phyloP scores from a whole-genome alignment of 164 flowering plant genomes.

The Nelumbo lutea region DNA sequence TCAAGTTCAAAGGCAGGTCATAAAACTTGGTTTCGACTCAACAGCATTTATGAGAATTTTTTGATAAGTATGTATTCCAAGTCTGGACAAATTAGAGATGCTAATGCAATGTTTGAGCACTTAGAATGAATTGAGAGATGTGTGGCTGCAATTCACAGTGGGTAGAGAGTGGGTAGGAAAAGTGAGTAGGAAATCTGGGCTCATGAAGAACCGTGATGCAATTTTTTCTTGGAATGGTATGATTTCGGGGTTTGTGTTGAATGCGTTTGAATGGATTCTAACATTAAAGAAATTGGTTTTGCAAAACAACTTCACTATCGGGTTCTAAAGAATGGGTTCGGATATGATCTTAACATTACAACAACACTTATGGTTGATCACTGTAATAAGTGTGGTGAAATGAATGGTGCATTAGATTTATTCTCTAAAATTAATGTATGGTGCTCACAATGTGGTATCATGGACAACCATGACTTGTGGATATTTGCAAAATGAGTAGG shows the following conservation, averaged over 20 bases:
- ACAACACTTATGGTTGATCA: conserved; percentile 59
- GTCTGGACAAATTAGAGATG: conserved; percentile 46
- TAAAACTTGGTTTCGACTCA: conserved; percentile 57
- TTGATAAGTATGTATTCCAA: conserved; percentile 71
- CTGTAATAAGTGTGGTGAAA: conserved; percentile 51
- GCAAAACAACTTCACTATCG: conserved; percentile 63
- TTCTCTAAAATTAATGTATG: conserved; percentile 37
- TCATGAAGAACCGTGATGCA: conserved; percentile 33
- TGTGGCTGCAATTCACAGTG: too few species aligned
- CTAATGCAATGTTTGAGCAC: conserved; percentile 47
- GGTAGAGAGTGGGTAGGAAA: too few species aligned
- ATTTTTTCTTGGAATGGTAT: conserved; percentile 71
- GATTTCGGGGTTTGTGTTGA: conserved; percentile 60
- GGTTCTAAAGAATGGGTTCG: conserved; percentile 48
- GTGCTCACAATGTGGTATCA: conserved; percentile 56
- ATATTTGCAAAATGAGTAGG: conserved; percentile 54
- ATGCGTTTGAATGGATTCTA: conserved; percentile 57
- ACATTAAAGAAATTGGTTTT: conserved; percentile 44
- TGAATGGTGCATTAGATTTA: conserved; percentile 54
- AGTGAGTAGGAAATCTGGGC: too few species aligned
- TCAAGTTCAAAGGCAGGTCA: conserved; percentile 47
- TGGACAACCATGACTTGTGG: conserved; percentile 92
- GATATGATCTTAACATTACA: conserved; percentile 35
- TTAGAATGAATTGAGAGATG: too few species aligned
- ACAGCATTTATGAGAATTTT: conserved; percentile 54